Evolutionary conservation across 192 early-diverging fungal species (phyloP).

Genomic region (Coemansia sp.): DNA sequence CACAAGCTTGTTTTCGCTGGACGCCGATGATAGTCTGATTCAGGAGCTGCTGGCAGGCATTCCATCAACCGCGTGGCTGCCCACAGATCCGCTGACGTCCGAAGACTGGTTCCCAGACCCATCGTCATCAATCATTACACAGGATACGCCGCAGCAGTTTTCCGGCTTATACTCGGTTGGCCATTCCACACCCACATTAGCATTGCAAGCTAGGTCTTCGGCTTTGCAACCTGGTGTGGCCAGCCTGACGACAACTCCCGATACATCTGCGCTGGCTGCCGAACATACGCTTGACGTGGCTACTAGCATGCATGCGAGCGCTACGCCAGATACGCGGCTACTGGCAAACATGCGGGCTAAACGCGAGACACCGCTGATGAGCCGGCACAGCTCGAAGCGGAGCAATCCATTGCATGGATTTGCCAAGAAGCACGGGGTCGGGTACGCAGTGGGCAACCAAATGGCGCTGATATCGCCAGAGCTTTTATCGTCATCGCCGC

Average conservation of each 20-base stretch:
- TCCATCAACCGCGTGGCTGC: conserved; percentile 42
- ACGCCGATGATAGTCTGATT: conserved; percentile 37
- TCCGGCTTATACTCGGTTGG: not conserved
- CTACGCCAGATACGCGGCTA: conserved; percentile 24
- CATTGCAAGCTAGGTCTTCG: not conserved
- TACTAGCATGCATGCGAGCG: not conserved
- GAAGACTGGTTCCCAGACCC: conserved; percentile 51
- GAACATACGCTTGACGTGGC: not conserved
- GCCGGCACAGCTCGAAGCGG: conserved; percentile 16
- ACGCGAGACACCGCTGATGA: conserved; percentile 21
- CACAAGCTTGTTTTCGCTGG: conserved; percentile 14
- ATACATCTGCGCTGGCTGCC: not conserved
- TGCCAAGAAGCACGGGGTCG: conserved; percentile 50
- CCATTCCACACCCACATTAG: not conserved
- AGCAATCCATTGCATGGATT: conserved; percentile 39
- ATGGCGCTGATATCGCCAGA: conserved; percentile 41
- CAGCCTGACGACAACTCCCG: not conserved
- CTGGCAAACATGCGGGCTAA: conserved; percentile 26
- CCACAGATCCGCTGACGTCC: conserved; percentile 49
- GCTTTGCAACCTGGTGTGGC: not conserved
- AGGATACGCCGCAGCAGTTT: conserved; percentile 12
- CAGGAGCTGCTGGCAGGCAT: conserved; percentile 52
- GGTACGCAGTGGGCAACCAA: conserved; percentile 41
- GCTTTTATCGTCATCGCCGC: conserved; percentile 52
- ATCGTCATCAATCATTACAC: conserved; percentile 32